Base-by-base conservation (phyloP, 2,329 filamentous ascomycete species). In the Botryotinia globosa region DNA sequence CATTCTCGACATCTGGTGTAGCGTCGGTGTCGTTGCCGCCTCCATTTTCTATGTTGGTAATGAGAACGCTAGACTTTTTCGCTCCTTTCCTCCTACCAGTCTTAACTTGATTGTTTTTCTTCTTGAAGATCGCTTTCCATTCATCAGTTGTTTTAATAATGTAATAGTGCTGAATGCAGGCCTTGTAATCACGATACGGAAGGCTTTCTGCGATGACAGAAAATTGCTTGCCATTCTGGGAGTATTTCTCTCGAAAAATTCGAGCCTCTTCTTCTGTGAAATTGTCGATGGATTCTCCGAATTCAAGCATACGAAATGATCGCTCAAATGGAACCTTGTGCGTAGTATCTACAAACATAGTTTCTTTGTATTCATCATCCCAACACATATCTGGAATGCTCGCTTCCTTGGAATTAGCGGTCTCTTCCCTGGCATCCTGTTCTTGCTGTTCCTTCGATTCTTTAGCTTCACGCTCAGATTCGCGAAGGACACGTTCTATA, bases 161-260 rank as follows among this genome's bases (percentile, higher is more conserved):
- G 81, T 96, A 96, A 82, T 96, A 96, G 81, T 94, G 94, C 79
- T 94, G 91, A 77, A 96, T 96, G 81, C 91, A 94, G 64, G 92
- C 88, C 76, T 91, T 91, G 81, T 93, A 94, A 77, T 92, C 90
- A 37, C 92, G 89, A 44, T 87, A 85, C 0, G 87, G 87, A 9
- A 95, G 83, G 37, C 86, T 85, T 73, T 91, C 89, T 8, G 92
- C 91, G 73, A 96, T 90, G 77, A 89, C 90, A 72, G 92, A 91
- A 92, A 92, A 96, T 79, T 94, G 92, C 85, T 96, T 96, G 0
- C 92, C 91, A 73, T 87, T 88, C 74, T 93, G 91, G 68, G 92
- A 85, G 78, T 94, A 95, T 18, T 89, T 87, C 77, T 91, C 90
- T 76, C 94, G 91, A 79, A 96, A 94, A 42, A 87, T 84, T 62